These are phyloP conservation scores for Mycosarcoma maydis DNA, from an alignment of 1,284 basidiomycete genomes.

Conservation along the genomic window DNA sequence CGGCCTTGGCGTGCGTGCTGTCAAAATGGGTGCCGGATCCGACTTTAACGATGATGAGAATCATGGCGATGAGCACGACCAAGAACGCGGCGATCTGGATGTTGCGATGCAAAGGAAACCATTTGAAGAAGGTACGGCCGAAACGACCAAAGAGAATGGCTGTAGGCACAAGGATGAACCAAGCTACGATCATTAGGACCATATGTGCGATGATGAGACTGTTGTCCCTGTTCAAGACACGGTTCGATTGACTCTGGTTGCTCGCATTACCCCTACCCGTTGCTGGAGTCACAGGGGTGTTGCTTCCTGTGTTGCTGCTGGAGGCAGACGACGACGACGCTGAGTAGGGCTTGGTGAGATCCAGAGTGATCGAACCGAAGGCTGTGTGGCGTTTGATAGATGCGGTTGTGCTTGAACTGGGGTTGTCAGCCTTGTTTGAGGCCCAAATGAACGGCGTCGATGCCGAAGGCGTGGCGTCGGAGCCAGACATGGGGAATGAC, in stretches of 20 bases:
- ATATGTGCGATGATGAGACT: constrained; percentile 50
- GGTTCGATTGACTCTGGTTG: background rate
- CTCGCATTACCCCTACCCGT: background rate
- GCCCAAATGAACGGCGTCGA: constrained; percentile 54
- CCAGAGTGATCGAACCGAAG: constrained; percentile 41
- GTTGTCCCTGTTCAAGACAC: constrained; percentile 33
- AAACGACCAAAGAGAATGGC: constrained; percentile 74
- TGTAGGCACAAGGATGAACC: constrained; percentile 73
- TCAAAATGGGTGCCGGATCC: constrained; percentile 25
- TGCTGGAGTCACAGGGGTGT: constrained; percentile 12
- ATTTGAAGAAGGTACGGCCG: constrained; percentile 72
- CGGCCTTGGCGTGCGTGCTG: constrained; percentile 70
- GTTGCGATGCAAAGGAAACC: constrained; percentile 73
- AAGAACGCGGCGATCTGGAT: constrained; percentile 70
- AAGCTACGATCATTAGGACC: constrained; percentile 69
- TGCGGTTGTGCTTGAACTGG: constrained; percentile 20
- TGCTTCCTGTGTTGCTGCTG: background rate
- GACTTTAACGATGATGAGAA: constrained; percentile 71
- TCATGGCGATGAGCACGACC: constrained; percentile 71
- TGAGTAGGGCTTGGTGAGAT: constrained; percentile 54
- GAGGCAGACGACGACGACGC: constrained; percentile 11
- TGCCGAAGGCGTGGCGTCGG: constrained; percentile 15
- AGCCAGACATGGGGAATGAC: constrained; percentile 38
- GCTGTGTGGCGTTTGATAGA: constrained; percentile 32
- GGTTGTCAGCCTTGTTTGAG: constrained; percentile 38